phyloP scores from a whole-genome alignment of 192 early-diverging fungal species.

The Coemansia sp. region DNA sequence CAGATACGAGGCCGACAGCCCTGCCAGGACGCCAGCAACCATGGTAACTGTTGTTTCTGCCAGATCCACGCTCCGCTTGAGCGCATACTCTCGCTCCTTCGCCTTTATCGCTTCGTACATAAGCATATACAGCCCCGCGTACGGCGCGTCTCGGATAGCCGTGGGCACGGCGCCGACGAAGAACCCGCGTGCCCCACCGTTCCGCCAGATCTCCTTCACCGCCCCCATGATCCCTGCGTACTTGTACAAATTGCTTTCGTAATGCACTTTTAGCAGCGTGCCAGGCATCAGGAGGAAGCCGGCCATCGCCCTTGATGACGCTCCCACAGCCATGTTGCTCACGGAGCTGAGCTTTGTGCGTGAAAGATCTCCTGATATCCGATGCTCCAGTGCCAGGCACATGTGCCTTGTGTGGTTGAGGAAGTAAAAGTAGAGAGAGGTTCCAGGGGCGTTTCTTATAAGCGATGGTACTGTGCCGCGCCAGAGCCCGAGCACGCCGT shows the following conservation, averaged over 20 bases:
- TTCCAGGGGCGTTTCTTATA: slow-evolving; percentile 53
- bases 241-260: slow-evolving; percentile 85
- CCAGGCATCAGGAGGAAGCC: slow-evolving; percentile 92
- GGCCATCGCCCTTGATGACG: slow-evolving; percentile 66
- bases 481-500: slow-evolving; percentile 53
- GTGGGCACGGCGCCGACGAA: slow-evolving; percentile 89
- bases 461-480: slow-evolving; percentile 51
- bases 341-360: slow-evolving; percentile 53
- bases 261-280: slow-evolving; percentile 90
- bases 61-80: slow-evolving; percentile 35
- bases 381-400: slow-evolving; percentile 24
- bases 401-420: slow-evolving; percentile 49
- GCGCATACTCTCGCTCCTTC: slow-evolving; percentile 38
- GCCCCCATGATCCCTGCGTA: slow-evolving; percentile 73
- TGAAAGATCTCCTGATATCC: slow-evolving; percentile 10
- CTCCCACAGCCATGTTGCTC: slow-evolving; percentile 72
- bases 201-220: slow-evolving; percentile 63
- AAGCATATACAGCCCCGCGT: slow-evolving; percentile 86
- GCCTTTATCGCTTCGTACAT: slow-evolving; percentile 82
- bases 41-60: slow-evolving; percentile 64
- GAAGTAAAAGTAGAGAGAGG: slow-evolving; percentile 62
- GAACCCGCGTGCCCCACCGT: slow-evolving; percentile 73
- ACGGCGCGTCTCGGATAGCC: slow-evolving; percentile 83
- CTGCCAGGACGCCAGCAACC: slow-evolving; percentile 64
- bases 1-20: slow-evolving; percentile 70